Evolutionary conservation across 495 filamentous ascomycete species (phyloP), one percentile per base, ranked within the genome.

Genomic region (Talaromyces wortmannii): DNA sequence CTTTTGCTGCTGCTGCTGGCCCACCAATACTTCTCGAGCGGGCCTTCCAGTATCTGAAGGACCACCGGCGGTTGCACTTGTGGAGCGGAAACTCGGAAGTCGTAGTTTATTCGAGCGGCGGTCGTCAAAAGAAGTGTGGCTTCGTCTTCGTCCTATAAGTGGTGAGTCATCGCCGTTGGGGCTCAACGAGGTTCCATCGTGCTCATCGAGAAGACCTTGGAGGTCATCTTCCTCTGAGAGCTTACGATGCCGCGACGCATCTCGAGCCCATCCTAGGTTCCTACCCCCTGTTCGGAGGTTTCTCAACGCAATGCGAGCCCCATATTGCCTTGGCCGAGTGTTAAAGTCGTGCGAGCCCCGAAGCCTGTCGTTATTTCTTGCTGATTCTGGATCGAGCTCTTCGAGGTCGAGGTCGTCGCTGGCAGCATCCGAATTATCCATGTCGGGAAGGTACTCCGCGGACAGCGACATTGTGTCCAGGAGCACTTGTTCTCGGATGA

Each of bases 281-380:
- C 84, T 67, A 66, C 80, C 67, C 57, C 85, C 83, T 64, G 84
- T 82, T 54, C 87, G 85, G 63, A 91, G 70, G 61, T 83, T 89
- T 33, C 85, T 80, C 55, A 91, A 64, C 15, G 87, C 85, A 60
- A 90, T 91, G 30, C 80, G 75, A 42, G 84, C 77, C 32, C 76
- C 72, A 67, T 72, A 71, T 57, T 71, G 67, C 74, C 72, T 59
- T 69, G 70, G 61, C 59, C 55, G 57, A 55, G 61, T 60, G 48
- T 68, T 63, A 32, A 76, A 68, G 46, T 78, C 73, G 32, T 69
- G 64, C 47, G 72, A 74, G 6, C 70, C 66, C 45, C 72, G 63
- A 15, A 77, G 52, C 11, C 60, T 43, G 29, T 44, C 62, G 16
- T 77, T 69, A 23, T 67, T 66, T 33, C 68, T 58, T 23, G 73